phyloP scores from a whole-genome alignment of 1,284 basidiomycete species.

The Wallemia ichthyophaga region DNA sequence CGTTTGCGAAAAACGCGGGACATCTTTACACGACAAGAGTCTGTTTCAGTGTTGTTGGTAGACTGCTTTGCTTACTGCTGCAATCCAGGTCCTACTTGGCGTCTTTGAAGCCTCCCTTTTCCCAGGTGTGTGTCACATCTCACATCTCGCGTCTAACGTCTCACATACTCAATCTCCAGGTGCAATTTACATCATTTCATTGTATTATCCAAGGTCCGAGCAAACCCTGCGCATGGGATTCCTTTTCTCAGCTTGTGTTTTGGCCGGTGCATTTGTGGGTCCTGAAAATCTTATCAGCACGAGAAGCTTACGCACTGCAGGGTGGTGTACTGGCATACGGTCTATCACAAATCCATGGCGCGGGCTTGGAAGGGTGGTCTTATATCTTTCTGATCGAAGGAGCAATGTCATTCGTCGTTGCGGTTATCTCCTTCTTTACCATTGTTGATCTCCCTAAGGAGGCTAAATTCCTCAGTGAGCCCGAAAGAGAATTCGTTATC shows the following conservation, averaged over 20 bases:
- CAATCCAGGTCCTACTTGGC: background rate
- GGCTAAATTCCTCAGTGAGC: constrained; percentile 3
- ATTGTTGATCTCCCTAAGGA: background rate
- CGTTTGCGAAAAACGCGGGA: background rate
- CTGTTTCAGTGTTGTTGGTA: background rate
- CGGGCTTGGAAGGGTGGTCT: background rate
- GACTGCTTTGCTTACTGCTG: background rate
- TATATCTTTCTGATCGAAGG: background rate
- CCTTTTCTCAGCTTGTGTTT: background rate
- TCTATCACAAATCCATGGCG: background rate
- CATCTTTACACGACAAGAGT: background rate
- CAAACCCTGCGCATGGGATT: background rate
- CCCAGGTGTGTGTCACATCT: background rate
- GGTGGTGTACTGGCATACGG: background rate
- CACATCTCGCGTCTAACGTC: too few relatives aligned
- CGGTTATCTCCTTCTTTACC: background rate
- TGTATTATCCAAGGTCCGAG: background rate
- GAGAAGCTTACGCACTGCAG: too few relatives aligned
- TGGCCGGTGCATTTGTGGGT: background rate
- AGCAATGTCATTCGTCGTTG: background rate
- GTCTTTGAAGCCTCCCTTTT: background rate
- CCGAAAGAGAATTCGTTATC: constrained; percentile 15
- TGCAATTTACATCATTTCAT: background rate
- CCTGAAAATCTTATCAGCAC: too few relatives aligned
- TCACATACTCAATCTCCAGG: too few relatives aligned